Percentiles rank a stretch among this genome's conserved stretches.
These are phyloP conservation scores for Colletotrichum sp. DNA, from an alignment of 2,329 filamentous ascomycete genomes.

Conservation along the genomic window DNA sequence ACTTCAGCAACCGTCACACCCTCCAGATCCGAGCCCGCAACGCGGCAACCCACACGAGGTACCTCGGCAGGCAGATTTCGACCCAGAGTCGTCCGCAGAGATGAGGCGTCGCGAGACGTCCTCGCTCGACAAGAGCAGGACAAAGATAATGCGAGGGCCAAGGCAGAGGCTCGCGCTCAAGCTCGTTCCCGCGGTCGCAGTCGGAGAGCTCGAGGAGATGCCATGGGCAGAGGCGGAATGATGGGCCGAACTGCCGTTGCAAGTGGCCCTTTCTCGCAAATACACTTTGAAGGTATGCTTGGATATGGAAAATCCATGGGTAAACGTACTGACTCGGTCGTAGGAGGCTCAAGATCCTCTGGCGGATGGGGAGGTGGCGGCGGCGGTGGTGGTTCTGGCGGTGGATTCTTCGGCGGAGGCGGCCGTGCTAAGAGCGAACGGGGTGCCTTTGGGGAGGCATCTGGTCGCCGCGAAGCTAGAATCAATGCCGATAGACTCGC, in stretches of 20 bases:
- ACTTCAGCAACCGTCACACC: not conserved
- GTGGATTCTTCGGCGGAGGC: conserved; percentile 28
- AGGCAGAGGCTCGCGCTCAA: conserved; percentile 22
- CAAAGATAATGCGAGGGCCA: conserved; percentile 36
- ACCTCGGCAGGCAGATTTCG: conserved; percentile 46
- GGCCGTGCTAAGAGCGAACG: conserved; percentile 37
- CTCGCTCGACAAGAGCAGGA: conserved; percentile 49
- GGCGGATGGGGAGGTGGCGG: conserved; percentile 18
- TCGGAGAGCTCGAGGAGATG: conserved; percentile 47
- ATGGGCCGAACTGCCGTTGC: conserved; percentile 38
- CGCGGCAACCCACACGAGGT: conserved; percentile 39
- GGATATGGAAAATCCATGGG: too few species aligned
- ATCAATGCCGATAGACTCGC: conserved; percentile 64
- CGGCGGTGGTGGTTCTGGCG: conserved; percentile 27
- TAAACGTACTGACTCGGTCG: not conserved
- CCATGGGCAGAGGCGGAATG: conserved; percentile 46
- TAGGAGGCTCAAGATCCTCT: conserved; percentile 20
- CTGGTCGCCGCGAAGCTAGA: conserved; percentile 45
- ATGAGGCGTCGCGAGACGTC: conserved; percentile 53
- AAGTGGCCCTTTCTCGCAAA: conserved; percentile 43
- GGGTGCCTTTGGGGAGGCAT: conserved; percentile 40
- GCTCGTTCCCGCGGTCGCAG: conserved; percentile 33
- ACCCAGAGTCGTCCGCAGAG: conserved; percentile 54
- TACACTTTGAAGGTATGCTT: conserved; percentile 19
- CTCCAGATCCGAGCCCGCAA: conserved; percentile 28